Conservation (phyloP, 805 yeast species). For the Sugiyamaella smithiae region DNA sequence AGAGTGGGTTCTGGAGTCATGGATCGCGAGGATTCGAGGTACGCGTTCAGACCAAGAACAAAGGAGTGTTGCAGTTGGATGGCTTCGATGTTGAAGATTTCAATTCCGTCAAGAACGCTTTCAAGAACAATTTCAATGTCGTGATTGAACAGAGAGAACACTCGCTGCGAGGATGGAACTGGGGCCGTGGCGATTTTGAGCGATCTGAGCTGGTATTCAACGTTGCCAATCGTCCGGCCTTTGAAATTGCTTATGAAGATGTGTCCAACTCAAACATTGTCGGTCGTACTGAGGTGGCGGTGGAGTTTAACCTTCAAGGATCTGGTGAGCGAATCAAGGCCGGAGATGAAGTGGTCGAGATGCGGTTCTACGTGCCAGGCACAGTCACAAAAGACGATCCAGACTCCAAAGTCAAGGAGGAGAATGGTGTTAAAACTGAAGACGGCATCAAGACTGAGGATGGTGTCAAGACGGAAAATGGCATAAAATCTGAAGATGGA, state of each 20-base stretch:
- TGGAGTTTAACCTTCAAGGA: constrained; percentile 66
- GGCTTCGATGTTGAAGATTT: constrained; percentile 87
- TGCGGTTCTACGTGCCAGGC: constrained; percentile 94
- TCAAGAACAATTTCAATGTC: constrained; percentile 71
- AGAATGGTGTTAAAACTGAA: constrained; percentile 30
- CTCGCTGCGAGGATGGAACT: constrained; percentile 96
- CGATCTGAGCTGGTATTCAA: constrained; percentile 86
- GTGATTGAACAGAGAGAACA: constrained; percentile 84
- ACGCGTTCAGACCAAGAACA: constrained; percentile 82
- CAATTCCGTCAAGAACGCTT: constrained; percentile 73
- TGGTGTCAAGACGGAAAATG: constrained; percentile 30
- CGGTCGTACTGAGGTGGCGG: constrained; percentile 89
- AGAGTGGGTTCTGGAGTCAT: constrained; percentile 84
- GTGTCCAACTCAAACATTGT: constrained; percentile 85
- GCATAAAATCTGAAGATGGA: constrained; percentile 25
- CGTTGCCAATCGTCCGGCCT: constrained; percentile 82
- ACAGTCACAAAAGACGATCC: constrained; percentile 47
- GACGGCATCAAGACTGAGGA: constrained; percentile 27
- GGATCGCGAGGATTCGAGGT: constrained; percentile 91
- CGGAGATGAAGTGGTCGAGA: constrained; percentile 94
- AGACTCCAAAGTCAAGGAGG: constrained; percentile 17
- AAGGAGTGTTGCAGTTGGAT: constrained; percentile 82
- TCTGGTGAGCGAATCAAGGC: constrained; percentile 57
- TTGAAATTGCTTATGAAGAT: constrained; percentile 81
- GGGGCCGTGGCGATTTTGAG: constrained; percentile 94